phyloP scores from a whole-genome alignment of 2,329 filamentous ascomycete genomes.

The Cucurbitaria berberidis region DNA sequence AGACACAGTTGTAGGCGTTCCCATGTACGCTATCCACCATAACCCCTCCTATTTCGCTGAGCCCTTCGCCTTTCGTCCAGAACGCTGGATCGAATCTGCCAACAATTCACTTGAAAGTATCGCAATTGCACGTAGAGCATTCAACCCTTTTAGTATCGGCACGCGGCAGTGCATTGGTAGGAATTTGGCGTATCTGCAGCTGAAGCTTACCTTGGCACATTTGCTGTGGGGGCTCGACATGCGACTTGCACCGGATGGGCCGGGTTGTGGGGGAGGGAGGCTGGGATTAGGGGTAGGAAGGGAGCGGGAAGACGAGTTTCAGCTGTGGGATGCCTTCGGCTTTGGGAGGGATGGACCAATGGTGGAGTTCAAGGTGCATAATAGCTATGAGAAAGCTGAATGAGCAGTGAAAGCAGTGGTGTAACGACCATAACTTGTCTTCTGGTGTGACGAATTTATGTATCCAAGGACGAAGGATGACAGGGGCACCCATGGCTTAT shows the following conservation, averaged over 20 bases:
- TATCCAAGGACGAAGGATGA: no score
- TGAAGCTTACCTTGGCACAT: conserved; percentile 65
- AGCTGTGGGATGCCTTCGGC: conserved; percentile 74
- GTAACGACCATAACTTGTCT: background rate
- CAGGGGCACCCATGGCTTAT: no score
- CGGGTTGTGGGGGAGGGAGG: conserved; percentile 19
- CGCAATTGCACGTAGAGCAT: conserved; percentile 54
- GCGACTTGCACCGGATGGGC: conserved; percentile 24
- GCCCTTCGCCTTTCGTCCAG: conserved; percentile 26
- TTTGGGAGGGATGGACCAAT: conserved; percentile 72
- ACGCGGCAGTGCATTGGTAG: conserved; percentile 69
- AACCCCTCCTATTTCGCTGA: conserved; percentile 18
- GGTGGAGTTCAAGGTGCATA: conserved; percentile 56
- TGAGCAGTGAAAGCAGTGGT: background rate
- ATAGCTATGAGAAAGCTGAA: no score
- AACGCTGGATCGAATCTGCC: conserved; percentile 28
- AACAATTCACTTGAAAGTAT: conserved; percentile 7
- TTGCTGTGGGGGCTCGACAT: conserved; percentile 66
- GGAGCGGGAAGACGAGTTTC: conserved; percentile 60
- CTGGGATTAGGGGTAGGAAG: conserved; percentile 25
- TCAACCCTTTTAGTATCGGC: conserved; percentile 73
- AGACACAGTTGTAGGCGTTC: conserved; percentile 32
- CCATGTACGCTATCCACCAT: conserved; percentile 32
- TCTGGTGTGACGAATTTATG: no score
- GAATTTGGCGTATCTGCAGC: conserved; percentile 68